Percentiles rank a stretch among this genome's conserved stretches.
Conservation (phyloP, 495 filamentous ascomycete genomes). For the Choiromyces venosus region DNA sequence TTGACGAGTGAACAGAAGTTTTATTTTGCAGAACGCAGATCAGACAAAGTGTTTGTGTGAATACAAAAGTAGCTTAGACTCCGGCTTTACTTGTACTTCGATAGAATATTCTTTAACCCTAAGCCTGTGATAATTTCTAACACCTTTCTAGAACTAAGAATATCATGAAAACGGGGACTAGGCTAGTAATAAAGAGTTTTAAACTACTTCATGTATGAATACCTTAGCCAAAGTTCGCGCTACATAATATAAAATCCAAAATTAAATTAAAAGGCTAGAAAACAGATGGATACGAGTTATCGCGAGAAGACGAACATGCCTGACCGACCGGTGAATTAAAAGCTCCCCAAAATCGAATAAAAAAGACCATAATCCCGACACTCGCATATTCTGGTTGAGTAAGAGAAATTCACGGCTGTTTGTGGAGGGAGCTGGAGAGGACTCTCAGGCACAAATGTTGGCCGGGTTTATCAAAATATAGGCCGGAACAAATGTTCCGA, state of each 20-base stretch:
- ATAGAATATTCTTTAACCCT: background rate
- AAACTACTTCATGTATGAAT: background rate
- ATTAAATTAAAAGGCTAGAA: background rate
- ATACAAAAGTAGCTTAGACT: background rate
- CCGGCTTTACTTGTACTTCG: background rate
- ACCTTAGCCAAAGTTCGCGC: background rate
- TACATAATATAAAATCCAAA: background rate
- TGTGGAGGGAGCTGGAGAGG: background rate
- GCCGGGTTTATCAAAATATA: background rate
- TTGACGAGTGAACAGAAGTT: background rate
- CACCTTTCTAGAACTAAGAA: background rate
- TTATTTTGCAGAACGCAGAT: background rate
- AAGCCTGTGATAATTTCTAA: background rate
- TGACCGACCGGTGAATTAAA: background rate
- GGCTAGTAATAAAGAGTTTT: background rate
- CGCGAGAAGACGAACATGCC: background rate
- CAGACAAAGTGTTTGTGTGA: background rate
- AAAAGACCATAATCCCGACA: background rate
- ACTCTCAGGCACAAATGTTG: background rate
- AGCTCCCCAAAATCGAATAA: background rate
- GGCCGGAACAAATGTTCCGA: background rate
- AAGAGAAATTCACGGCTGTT: background rate
- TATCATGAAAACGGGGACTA: background rate
- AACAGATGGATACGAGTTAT: background rate
- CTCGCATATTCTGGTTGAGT: background rate